These are phyloP conservation scores for Dacryopinax primogenitus DNA, from an alignment of 768 basidiomycete species.

Conservation along the genomic window DNA sequence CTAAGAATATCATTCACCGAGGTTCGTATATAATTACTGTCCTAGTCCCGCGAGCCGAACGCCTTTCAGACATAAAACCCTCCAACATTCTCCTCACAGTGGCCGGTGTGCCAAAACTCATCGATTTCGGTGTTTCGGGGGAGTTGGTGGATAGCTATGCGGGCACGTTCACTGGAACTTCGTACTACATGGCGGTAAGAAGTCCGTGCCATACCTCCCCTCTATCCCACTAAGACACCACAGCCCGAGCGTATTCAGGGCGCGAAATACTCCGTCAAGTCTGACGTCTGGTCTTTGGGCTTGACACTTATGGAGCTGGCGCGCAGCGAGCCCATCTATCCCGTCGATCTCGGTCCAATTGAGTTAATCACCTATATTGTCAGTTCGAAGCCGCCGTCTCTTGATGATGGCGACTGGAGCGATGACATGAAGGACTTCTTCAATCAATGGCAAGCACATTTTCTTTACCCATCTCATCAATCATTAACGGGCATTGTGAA, in stretches of 20 bases:
- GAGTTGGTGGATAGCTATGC: conserved; percentile 84
- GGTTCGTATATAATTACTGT: conserved; percentile 22
- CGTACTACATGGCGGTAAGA: conserved; percentile 97
- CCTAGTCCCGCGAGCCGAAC: background rate
- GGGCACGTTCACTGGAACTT: conserved; percentile 94
- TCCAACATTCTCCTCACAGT: conserved; percentile 83
- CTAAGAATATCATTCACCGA: conserved; percentile 84
- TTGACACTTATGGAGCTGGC: conserved; percentile 89
- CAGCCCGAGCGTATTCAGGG: conserved; percentile 93
- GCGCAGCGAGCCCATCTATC: conserved; percentile 90
- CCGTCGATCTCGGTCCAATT: conserved; percentile 81
- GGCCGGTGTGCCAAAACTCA: conserved; percentile 81
- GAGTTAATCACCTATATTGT: conserved; percentile 86
- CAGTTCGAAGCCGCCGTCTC: conserved; percentile 53
- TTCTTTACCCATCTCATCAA: conserved; percentile 11
- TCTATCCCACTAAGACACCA: conserved; percentile 15
- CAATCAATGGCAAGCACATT: conserved; percentile 41
- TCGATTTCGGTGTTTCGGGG: conserved; percentile 96
- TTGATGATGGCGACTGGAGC: conserved; percentile 65
- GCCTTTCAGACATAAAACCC: conserved; percentile 66
- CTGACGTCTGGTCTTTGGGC: conserved; percentile 97
- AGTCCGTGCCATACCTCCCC: background rate
- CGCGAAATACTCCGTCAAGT: conserved; percentile 80
- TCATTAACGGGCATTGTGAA: conserved; percentile 14
- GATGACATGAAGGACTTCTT: conserved; percentile 87